These are phyloP conservation scores for Vaccinium myrtillus DNA, from an alignment of 148 eudicot species.

Conservation along the genomic window DNA sequence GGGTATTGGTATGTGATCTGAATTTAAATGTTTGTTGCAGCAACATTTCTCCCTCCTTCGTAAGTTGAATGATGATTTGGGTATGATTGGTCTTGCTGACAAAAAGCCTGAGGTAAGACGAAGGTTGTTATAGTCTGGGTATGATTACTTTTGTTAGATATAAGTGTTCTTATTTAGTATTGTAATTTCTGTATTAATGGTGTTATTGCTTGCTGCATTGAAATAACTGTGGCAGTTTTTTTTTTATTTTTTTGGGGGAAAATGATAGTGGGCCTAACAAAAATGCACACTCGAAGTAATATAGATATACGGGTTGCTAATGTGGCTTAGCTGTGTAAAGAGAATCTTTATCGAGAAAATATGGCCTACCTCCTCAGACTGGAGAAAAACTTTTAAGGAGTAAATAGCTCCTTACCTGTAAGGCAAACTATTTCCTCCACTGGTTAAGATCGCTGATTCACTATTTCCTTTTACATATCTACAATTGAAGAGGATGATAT, in stretches of 20 bases:
- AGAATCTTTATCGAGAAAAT: background rate
- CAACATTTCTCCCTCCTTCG: background rate
- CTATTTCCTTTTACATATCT: background rate
- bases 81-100: background rate
- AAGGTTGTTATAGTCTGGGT: background rate
- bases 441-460: background rate
- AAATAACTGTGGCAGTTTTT: background rate
- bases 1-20: background rate
- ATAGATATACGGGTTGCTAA: too few species aligned
- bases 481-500: background rate
- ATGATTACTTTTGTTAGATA: background rate
- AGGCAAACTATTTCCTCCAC: background rate
- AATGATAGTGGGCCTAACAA: too few species aligned
- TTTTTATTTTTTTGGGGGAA: too few species aligned
- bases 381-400: background rate
- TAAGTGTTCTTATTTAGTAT: background rate
- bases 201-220: background rate
- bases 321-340: background rate
- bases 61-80: background rate
- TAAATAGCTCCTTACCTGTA: background rate
- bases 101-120: background rate
- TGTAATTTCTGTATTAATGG: background rate
- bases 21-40: conserved; percentile 1
- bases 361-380: background rate
- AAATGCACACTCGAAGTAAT: too few species aligned